A percentile compares a stretch with the other conserved stretches of the same genome.
These are phyloP conservation scores for Neurospora sp. DNA, from an alignment of 495 filamentous ascomycete species.

Conservation along the genomic window DNA sequence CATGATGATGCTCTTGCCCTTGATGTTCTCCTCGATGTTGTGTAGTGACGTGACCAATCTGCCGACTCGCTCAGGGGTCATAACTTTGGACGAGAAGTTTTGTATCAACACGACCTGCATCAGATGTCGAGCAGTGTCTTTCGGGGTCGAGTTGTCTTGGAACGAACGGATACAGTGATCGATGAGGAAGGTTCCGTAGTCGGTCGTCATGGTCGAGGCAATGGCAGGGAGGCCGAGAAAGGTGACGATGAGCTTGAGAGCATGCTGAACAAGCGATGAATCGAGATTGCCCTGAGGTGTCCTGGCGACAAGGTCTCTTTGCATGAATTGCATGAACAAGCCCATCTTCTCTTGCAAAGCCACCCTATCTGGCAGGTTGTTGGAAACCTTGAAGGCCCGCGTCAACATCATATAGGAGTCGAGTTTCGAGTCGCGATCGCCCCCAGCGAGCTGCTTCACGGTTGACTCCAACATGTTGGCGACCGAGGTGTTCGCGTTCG, in stretches of 20 bases:
- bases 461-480: slow-evolving; percentile 77
- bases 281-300: slow-evolving; percentile 42
- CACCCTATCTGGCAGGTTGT: slow-evolving; percentile 59
- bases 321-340: slow-evolving; percentile 65
- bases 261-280: slow-evolving; percentile 58
- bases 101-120: slow-evolving; percentile 70
- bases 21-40: slow-evolving; percentile 60
- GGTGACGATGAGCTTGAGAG: slow-evolving; percentile 61
- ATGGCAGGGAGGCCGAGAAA: slow-evolving; percentile 62
- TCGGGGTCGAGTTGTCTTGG: slow-evolving; percentile 46
- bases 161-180: slow-evolving; percentile 67
- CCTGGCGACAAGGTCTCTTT: slow-evolving; percentile 59
- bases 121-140: slow-evolving; percentile 65
- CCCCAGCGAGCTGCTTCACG: slow-evolving; percentile 64
- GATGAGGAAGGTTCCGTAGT: slow-evolving; percentile 68
- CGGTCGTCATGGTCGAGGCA: slow-evolving; percentile 54
- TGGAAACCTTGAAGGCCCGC: slow-evolving; percentile 65
- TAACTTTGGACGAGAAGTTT: slow-evolving; percentile 61
- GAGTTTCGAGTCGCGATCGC: slow-evolving; percentile 55
- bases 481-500: slow-evolving; percentile 34
- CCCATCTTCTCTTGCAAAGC: slow-evolving; percentile 66
- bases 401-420: slow-evolving; percentile 80
- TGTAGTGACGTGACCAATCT: slow-evolving; percentile 59
- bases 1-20: slow-evolving; percentile 65
- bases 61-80: slow-evolving; percentile 57